Evolutionary conservation across 768 basidiomycete species (phyloP).

Genomic region (Termitomyces sp.): DNA sequence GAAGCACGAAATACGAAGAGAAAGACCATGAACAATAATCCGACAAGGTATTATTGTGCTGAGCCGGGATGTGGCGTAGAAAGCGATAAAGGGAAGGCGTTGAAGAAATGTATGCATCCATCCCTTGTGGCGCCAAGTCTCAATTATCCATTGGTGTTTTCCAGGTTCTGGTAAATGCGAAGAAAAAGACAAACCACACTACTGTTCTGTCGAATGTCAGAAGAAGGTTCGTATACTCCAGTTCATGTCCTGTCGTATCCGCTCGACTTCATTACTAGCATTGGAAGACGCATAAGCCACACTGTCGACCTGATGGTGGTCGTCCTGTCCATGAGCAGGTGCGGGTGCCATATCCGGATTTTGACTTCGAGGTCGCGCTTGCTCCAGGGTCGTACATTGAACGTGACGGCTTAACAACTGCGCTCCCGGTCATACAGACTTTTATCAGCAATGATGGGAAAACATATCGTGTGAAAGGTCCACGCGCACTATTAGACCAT

Average conservation of each 20-base stretch:
- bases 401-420: not conserved
- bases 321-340: not conserved
- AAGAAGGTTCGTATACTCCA: not conserved
- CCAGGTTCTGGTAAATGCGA: not conserved
- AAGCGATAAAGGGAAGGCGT: not conserved
- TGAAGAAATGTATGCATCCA: not conserved
- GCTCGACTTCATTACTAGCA: not conserved
- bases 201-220: not conserved
- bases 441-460: not conserved
- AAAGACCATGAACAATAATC: not conserved
- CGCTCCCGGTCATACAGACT: slow-evolving; percentile 1
- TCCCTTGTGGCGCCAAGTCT: not conserved
- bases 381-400: not conserved
- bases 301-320: not conserved
- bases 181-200: not conserved
- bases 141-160: not conserved
- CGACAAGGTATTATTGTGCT: not conserved
- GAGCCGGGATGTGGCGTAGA: not conserved
- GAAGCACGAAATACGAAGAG: not conserved
- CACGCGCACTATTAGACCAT: not conserved
- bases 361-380: not conserved
- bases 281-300: not conserved
- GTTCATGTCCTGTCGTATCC: not conserved
- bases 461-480: not conserved
- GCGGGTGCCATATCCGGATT: not conserved